Base-by-base conservation (phyloP, 1,284 basidiomycete genomes). In the Lignosus rhinocerotis region DNA sequence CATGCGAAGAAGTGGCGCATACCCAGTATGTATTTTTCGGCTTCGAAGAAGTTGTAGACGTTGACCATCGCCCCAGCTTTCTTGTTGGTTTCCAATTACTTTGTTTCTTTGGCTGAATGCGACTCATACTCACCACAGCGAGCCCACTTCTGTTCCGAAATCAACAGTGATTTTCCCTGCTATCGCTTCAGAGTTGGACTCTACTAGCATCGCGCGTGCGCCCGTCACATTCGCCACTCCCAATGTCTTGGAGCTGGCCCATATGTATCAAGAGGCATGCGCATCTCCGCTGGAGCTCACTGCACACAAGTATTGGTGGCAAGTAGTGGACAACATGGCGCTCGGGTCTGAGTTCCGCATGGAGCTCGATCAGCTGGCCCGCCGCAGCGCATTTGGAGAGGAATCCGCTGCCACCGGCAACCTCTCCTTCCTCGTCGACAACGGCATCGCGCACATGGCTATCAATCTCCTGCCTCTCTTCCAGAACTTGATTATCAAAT, bases 141-240 rank as follows among this genome's bases (percentile, higher is more conserved):
- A 98, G 73, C 95, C 96, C 0, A 98, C 96, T 0, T 96, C 94
- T 0, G 80, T 90, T 10, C 75, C 81, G 33, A 98, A 98, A 75
- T 88, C 91, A 2, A 76, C 78, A 2, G 77, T 80, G 2, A 84
- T 98, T 46, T 69, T 96, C 9, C 81, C 86, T 0, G 86, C 90
- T 0, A 75, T 96, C 55, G 65, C 73, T 12, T 66, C 76, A 6
- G 71, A 73, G 45, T 49, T 76, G 12, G 46, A 61, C 42, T 67
- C 68, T 6, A 69, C 57, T 30, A 59, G 68, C 17, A 51, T 66
- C 39, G 58, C 61, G 12, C 67, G 65, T 42, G 70, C 86, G 3
- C 82, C 84, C 2, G 76, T 94, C 39, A 76, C 86, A 3, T 92
- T 86, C 64, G 79, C 86, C 41, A 88, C 93, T 0, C 94, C 94